Evolutionary conservation across 2,329 filamentous ascomycete species (phyloP), one percentile per base, ranked within the genome.

Genomic region (Dactylellina sp.): DNA sequence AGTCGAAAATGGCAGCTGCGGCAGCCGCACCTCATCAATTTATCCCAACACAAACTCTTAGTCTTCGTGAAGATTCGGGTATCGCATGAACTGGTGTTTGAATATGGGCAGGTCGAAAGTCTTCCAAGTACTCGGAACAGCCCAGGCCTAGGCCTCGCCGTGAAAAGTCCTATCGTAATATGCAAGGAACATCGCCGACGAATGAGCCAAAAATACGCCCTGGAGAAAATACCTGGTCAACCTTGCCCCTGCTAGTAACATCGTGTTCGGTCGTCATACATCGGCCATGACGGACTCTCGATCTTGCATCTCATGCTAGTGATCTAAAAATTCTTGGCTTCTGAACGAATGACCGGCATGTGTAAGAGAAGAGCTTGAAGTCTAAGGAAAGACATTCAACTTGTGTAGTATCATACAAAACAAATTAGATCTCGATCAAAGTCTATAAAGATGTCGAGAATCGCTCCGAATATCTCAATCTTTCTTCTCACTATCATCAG

Each of bases 391-490:
- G 18, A 12, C n/a, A 39, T 32, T 32, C 28, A 32, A 32, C 28
- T 32, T 32, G 4, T 32, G 28, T 32, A 32, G 5, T 4, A 9
- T 32, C 28, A 32, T 32, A 32, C 28, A 32, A 32, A 9, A 9
- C 9, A 32, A 9, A 32, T 32, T 9, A 5, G 28, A 53, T 37
- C 49, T 32, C 12, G 24, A 37, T 32, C 28, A 40, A 40, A 12
- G 16, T 57, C 53, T 57, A 57, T 57, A 57, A 57, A 57, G 53
- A 44, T 18, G n/a, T 42, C 35, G 20, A 25, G 37, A 57, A 44
- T 44, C 53, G 53, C 53, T 16, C 53, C 39, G 7, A 32, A 28
- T 24, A 6, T 18, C 20, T 18, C 44, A 28, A 25, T 18, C 12
- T 28, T 57, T 44, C 24, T 44, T 44, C 12, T 28, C 32, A 60